Conservation (phyloP, 371 early-diverging fungal species). For the Amoeboradix gromovi region DNA sequence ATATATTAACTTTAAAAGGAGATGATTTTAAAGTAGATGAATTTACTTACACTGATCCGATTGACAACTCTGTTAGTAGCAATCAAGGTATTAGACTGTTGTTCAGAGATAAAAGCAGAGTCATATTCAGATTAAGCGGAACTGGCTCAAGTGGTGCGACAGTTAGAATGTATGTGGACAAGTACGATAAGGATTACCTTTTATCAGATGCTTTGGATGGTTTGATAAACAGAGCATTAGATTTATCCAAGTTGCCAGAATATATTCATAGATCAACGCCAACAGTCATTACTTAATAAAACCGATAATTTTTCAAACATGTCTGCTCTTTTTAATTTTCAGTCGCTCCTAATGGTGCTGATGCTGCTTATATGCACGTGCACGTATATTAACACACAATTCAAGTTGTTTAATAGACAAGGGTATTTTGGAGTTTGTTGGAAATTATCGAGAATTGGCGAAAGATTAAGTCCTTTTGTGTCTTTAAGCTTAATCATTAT, state of each 20-base stretch:
- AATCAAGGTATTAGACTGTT: conserved; percentile 70
- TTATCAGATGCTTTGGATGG: conserved; percentile 41
- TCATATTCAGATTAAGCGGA: conserved; percentile 68
- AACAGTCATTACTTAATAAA: conserved; percentile 35
- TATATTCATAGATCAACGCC: conserved; percentile 65
- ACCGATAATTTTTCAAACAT: conserved; percentile 5
- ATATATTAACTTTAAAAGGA: conserved; percentile 22
- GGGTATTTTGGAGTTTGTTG: conserved; percentile 34
- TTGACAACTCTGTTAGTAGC: conserved; percentile 51
- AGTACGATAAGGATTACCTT: conserved; percentile 41
- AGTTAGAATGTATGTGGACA: conserved; percentile 76
- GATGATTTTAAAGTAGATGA: conserved; percentile 29
- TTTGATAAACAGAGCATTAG: conserved; percentile 50
- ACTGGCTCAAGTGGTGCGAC: conserved; percentile 89
- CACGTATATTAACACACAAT: conserved; percentile 37
- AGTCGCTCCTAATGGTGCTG: conserved; percentile 36
- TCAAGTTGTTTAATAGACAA: conserved; percentile 4
- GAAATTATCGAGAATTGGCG: conserved; percentile 63
- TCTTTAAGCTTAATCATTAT: conserved; percentile 47
- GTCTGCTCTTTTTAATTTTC: conserved; percentile 51
- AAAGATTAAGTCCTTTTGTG: conserved; percentile 56
- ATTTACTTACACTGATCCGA: conserved; percentile 72
- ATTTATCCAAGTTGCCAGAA: conserved; percentile 37
- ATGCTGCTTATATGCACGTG: conserved; percentile 42
- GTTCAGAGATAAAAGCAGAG: conserved; percentile 59